These are phyloP conservation scores for Penicillium ucsense DNA, from an alignment of 495 filamentous ascomycete genomes.

Conservation along the genomic window DNA sequence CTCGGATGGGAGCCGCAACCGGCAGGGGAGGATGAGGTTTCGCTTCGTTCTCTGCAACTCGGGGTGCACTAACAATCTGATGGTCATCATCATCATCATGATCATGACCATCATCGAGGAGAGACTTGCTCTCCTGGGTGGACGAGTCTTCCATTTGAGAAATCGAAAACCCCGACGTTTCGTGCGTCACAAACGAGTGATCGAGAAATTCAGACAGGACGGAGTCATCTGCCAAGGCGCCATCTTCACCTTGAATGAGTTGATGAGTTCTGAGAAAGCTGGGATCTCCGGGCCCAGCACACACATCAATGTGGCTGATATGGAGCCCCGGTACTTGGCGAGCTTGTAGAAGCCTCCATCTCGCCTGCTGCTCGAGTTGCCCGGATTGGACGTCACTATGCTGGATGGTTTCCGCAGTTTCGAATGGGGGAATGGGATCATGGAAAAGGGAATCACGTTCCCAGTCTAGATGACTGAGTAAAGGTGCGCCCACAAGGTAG, in stretches of 20 bases:
- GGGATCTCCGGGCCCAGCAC: slow-evolving; percentile 18
- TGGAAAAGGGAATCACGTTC: slow-evolving; percentile 39
- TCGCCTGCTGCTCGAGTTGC: slow-evolving; percentile 18
- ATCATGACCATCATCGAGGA: slow-evolving; percentile 13
- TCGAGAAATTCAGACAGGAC: slow-evolving; percentile 57
- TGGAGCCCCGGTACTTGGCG: background rate
- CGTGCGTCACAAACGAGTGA: slow-evolving; percentile 59
- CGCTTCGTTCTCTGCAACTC: slow-evolving; percentile 7
- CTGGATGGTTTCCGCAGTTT: slow-evolving; percentile 9
- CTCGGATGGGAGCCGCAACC: slow-evolving; percentile 35
- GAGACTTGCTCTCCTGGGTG: slow-evolving; percentile 18
- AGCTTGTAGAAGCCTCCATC: slow-evolving; percentile 31
- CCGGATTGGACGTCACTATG: background rate
- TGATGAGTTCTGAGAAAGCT: slow-evolving; percentile 42
- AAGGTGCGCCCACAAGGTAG: slow-evolving; percentile 51
- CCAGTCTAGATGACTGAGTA: slow-evolving; percentile 45
- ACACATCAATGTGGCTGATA: slow-evolving; percentile 2
- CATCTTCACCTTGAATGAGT: slow-evolving; percentile 17
- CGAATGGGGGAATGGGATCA: slow-evolving; percentile 39
- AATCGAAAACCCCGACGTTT: slow-evolving; percentile 26
- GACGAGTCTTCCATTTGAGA: slow-evolving; percentile 12
- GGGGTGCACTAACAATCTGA: too few species aligned
- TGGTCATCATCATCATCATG: too few species aligned
- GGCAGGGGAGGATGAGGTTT: slow-evolving; percentile 7
- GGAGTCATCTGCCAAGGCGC: slow-evolving; percentile 23